Conservation (phyloP, 2,329 filamentous ascomycete species). For the Westerdykella aurantiaca region DNA sequence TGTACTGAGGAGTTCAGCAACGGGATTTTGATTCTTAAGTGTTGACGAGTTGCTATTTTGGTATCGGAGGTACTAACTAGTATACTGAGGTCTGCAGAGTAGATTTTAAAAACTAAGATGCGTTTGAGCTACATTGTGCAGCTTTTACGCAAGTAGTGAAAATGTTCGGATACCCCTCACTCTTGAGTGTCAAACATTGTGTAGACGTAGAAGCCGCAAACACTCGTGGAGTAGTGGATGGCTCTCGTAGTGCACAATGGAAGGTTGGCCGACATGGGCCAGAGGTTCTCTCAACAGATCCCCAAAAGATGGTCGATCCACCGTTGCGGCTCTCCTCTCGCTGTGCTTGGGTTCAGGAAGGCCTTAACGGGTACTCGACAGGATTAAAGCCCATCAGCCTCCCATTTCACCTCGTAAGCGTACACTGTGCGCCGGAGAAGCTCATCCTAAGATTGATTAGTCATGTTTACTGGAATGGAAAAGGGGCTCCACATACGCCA, state of each 20-base stretch:
- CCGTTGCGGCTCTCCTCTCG: neutral
- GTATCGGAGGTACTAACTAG: no score
- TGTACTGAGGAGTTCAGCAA: no score
- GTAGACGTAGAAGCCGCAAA: no score
- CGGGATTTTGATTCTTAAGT: no score
- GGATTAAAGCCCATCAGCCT: slow-evolving; percentile 2
- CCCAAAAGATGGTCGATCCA: neutral
- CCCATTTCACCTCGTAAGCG: slow-evolving; percentile 68
- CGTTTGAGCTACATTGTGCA: neutral
- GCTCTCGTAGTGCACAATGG: neutral
- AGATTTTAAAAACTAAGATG: neutral
- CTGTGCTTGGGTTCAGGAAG: neutral
- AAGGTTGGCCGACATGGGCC: neutral
- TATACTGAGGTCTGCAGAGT: neutral
- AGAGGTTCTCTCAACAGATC: neutral
- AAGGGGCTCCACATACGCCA: slow-evolving; percentile 49
- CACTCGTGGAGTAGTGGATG: no score
- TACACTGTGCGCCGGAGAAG: slow-evolving; percentile 75
- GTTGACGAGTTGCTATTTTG: no score
- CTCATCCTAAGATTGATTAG: slow-evolving; percentile 53
- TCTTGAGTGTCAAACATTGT: neutral
- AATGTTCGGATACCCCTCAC: no score
- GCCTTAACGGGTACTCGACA: neutral
- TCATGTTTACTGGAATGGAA: neutral
- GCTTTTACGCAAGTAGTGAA: neutral